phyloP scores from a whole-genome alignment of 306 rosid genomes.

The Cucurbita moschata region DNA sequence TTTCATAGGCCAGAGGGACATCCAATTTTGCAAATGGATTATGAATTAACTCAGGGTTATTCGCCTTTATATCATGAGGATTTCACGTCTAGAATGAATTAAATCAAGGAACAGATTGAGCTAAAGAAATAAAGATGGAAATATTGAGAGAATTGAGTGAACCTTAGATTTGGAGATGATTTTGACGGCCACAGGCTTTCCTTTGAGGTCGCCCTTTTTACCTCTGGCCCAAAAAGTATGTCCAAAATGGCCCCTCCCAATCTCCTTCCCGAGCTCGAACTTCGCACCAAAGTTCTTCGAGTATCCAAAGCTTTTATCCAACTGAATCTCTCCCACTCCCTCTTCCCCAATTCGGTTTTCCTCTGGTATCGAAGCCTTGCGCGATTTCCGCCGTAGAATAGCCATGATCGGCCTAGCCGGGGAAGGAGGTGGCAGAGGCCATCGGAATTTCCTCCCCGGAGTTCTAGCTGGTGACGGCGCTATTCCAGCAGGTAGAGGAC shows the following conservation, averaged over 20 bases:
- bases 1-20: not conserved
- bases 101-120: not conserved
- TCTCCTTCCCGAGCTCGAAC: constrained; percentile 80
- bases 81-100: not conserved
- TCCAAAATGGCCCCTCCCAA: constrained; percentile 97
- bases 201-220: constrained; percentile 78
- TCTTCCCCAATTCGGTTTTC: constrained; percentile 36
- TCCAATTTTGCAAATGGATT: not conserved
- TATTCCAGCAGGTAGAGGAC: constrained; percentile 70
- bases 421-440: constrained; percentile 90
- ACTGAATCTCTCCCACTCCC: constrained; percentile 42
- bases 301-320: constrained; percentile 84
- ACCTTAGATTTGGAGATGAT: constrained; percentile 92
- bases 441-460: constrained; percentile 68
- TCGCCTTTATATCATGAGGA: not conserved
- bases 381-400: constrained; percentile 42
- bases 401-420: constrained; percentile 99
- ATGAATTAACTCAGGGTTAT: not conserved
- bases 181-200: constrained; percentile 81
- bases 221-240: constrained; percentile 88
- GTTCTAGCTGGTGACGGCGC: constrained; percentile 86
- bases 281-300: constrained; percentile 64
- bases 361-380: constrained; percentile 79
- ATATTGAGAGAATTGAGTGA: not conserved
- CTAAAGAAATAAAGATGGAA: not conserved